Percentiles rank a stretch among this genome's conserved stretches.
Evolutionary conservation across 257 asterid genomes (phyloP).

Genomic region (Solanum ossicruentum): DNA sequence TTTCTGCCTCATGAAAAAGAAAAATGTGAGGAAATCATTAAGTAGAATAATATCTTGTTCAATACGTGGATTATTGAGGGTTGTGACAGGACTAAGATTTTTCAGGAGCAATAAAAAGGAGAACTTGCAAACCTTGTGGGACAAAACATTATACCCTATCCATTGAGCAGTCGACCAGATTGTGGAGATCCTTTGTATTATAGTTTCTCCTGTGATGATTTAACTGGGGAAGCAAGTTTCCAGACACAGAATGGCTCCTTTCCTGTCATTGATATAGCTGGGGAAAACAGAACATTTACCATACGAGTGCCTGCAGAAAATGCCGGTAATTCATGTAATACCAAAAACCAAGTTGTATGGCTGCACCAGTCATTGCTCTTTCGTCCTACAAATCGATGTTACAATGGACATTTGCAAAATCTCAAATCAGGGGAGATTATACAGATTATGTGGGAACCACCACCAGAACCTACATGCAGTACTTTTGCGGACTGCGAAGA

Average conservation of each 20-base stretch:
- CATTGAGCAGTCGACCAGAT: slow-evolving; percentile 2
- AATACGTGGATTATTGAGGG: too few relatives aligned
- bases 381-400: background rate
- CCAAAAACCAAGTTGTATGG: background rate
- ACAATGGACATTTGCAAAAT: background rate
- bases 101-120: background rate
- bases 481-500: background rate
- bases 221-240: background rate
- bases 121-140: slow-evolving; percentile 2
- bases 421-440: background rate
- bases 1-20: too few relatives aligned
- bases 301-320: background rate
- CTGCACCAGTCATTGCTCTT: slow-evolving; percentile 5
- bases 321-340: background rate
- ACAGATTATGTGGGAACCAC: background rate
- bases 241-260: background rate
- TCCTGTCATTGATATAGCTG: background rate
- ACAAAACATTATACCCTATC: slow-evolving; percentile 3
- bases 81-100: background rate
- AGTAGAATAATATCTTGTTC: too few relatives aligned
- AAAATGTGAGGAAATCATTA: too few relatives aligned
- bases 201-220: background rate
- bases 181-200: slow-evolving; percentile 10
- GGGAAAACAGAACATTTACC: background rate
- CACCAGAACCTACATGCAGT: slow-evolving; percentile 4